Evolutionary conservation across 1,284 basidiomycete species (phyloP).

Genomic region (Ustilago lituana): DNA sequence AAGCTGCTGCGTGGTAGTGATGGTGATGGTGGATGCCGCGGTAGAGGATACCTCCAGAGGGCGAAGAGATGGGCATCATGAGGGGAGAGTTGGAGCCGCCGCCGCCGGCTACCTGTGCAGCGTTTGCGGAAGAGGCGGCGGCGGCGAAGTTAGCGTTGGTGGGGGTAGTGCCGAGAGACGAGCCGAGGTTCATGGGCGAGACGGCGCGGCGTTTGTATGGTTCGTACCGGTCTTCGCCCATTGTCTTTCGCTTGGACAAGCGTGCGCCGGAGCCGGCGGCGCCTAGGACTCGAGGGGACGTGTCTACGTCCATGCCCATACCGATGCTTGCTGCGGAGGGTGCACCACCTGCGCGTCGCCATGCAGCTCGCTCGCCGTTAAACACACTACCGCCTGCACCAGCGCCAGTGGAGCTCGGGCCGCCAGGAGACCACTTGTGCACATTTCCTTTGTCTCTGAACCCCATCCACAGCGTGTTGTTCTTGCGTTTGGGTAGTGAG

Average conservation of each 20-base stretch:
- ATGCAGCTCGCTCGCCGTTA: conserved; percentile 19
- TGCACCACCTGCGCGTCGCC: conserved; percentile 19
- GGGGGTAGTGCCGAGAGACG: conserved; percentile 16
- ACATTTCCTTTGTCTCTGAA: conserved; percentile 39
- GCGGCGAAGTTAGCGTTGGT: conserved; percentile 13
- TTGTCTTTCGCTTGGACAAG: conserved; percentile 42
- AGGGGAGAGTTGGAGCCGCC: conserved; percentile 22
- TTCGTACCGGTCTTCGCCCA: conserved; percentile 48
- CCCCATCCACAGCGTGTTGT: conserved; percentile 47
- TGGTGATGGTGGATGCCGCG: conserved; percentile 13
- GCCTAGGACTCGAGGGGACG: conserved; percentile 24
- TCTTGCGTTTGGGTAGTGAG: conserved; percentile 39
- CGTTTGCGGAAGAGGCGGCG: not conserved
- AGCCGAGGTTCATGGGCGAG: conserved; percentile 44
- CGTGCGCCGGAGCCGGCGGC: conserved; percentile 15
- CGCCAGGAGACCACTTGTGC: conserved; percentile 40
- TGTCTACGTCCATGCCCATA: conserved; percentile 41
- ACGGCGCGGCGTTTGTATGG: conserved; percentile 56
- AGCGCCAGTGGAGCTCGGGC: not conserved
- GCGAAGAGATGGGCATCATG: conserved; percentile 33
- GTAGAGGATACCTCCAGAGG: conserved; percentile 21
- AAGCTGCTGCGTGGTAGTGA: conserved; percentile 10
- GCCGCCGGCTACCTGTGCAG: not conserved
- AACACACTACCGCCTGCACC: conserved; percentile 11
- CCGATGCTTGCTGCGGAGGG: not conserved